These are phyloP conservation scores for Colletotrichum sp. DNA, from an alignment of 2,329 filamentous ascomycete genomes.

Conservation along the genomic window DNA sequence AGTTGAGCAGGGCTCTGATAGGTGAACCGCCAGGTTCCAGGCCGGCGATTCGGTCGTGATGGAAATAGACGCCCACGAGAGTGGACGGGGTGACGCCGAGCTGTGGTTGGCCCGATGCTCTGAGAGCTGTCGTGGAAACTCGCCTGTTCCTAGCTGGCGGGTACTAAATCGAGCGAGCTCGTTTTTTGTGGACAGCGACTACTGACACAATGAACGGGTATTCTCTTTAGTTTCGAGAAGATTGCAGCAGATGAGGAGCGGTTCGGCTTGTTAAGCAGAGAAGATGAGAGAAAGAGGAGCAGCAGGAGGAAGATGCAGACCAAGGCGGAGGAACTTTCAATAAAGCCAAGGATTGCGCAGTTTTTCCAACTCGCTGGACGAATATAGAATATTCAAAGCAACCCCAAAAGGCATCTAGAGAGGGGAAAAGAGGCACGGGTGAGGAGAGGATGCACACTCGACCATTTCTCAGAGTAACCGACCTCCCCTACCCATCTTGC, in stretches of 20 bases:
- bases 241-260: not conserved
- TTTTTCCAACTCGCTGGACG: conserved; percentile 3
- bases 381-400: conserved; percentile 19
- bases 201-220: not conserved
- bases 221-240: not conserved
- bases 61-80: conserved; percentile 49
- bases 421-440: not conserved
- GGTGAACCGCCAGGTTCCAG: conserved; percentile 44
- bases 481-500: not conserved
- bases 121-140: not conserved
- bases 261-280: not conserved
- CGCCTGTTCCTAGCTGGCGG: conserved; percentile 4
- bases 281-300: not conserved
- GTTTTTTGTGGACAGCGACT: not conserved
- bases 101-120: conserved; percentile 25
- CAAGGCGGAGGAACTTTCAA: not conserved
- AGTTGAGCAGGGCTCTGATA: conserved; percentile 43
- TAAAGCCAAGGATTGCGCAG: conserved; percentile 11
- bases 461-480: not conserved
- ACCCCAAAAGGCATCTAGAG: not conserved
- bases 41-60: conserved; percentile 39
- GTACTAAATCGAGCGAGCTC: not conserved
- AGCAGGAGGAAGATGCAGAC: not conserved
- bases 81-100: conserved; percentile 36
- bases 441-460: not conserved